These are phyloP conservation scores for Begonia masoniana DNA, from an alignment of 306 rosid species.

Conservation along the genomic window DNA sequence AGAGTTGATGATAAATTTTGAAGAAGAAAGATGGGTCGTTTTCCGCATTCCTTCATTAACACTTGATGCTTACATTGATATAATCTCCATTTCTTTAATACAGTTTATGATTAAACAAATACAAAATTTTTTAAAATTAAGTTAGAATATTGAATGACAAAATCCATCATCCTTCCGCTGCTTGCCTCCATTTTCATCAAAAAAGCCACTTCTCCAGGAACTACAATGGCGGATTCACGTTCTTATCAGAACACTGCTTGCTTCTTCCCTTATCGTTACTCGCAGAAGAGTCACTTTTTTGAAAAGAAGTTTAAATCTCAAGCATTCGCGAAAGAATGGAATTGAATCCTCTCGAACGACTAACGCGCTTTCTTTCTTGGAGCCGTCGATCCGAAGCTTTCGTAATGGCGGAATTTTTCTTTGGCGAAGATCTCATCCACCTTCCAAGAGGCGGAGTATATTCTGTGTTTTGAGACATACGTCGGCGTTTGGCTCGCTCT, in stretches of 20 bases:
- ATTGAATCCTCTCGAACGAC: slow-evolving; percentile 47
- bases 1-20: too few species aligned
- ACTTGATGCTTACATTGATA: too few species aligned
- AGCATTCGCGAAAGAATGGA: slow-evolving; percentile 62
- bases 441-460: slow-evolving; percentile 81
- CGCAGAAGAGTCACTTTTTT: slow-evolving; percentile 3
- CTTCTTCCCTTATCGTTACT: slow-evolving; percentile 12
- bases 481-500: slow-evolving; percentile 20
- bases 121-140: neutral
- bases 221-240: slow-evolving; percentile 58
- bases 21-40: too few species aligned
- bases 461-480: slow-evolving; percentile 92
- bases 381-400: slow-evolving; percentile 16
- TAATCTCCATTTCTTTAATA: too few species aligned
- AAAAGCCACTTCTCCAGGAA: slow-evolving; percentile 90
- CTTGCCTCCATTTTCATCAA: slow-evolving; percentile 43
- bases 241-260: slow-evolving; percentile 13
- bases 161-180: slow-evolving; percentile 74
- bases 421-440: slow-evolving; percentile 98
- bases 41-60: too few species aligned
- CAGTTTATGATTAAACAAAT: too few species aligned
- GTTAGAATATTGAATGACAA: slow-evolving; percentile 74
- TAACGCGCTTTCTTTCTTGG: slow-evolving; percentile 17
- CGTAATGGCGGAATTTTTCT: slow-evolving; percentile 3
- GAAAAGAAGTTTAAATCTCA: slow-evolving; percentile 9